Base-by-base conservation (phyloP, 1,139 yeast species). In the Suzukiozyma palmioleophila region DNA sequence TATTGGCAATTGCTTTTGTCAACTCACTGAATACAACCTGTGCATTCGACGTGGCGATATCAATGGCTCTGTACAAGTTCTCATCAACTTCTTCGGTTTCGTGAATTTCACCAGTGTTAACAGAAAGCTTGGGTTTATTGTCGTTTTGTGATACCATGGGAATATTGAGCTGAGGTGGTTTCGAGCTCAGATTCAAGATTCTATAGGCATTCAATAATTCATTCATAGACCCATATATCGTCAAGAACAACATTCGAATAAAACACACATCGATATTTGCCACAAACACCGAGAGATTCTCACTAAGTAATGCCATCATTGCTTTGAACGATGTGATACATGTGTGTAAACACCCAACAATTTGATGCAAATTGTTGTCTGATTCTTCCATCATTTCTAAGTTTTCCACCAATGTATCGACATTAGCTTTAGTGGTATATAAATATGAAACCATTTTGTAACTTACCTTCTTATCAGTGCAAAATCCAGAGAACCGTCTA, bases 11-110 rank as follows among this genome's bases (percentile, higher is more conserved):
- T 0, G 94, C 90, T 42, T 77, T 77, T 18, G 88, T 86, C 41
- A 90, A 65, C 52, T 87, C 94, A 13, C 84, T 74, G 52, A 88
- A 80, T 2, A 89, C 96, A 7, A 79, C 76, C 50, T 83, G 88
- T 0, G 96, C 94, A 44, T 85, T 81, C 32, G 77, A 68, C 1
- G 90, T 80, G 1, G 96, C 94, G 26, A 77, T 72, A 33, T 73
- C 77, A 33, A 90, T 75, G n/a, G 92, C 77, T 33, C 78, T 82
- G 51, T 83, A 86, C 39, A 92, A 64, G 48, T 83, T 84, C 29
- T 79, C 84, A 56, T 89, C 97, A 24, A 84, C 80, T 32, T 82
- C 86, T 3, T 74, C 69, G 28, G 51, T 45, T 34, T 57, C 59
- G 14, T 48, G 51, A 21, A 39, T 39, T n/a, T 41, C 30, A 26